A percentile compares a stretch with the other conserved stretches of the same genome.
Conservation (phyloP, 805 yeast genomes). For the Wickerhamomyces hampshirensis region DNA sequence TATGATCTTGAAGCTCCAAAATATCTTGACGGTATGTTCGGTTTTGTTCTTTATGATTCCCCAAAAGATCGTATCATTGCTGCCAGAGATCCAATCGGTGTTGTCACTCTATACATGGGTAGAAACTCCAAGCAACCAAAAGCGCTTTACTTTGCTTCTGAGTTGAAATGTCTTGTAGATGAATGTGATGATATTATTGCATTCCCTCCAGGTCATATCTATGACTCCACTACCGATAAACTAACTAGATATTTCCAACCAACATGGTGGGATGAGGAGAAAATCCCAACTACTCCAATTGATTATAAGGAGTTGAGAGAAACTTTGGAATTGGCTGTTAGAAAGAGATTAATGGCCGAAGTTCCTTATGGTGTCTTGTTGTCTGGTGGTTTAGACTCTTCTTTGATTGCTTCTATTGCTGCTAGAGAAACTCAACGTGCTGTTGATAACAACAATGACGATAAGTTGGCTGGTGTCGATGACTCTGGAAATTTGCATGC, state of each 20-base stretch:
- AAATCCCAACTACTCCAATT: conserved; percentile 70
- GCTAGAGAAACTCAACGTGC: conserved; percentile 92
- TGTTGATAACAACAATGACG: conserved; percentile 35
- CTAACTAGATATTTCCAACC: conserved; percentile 88
- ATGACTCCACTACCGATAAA: conserved; percentile 86
- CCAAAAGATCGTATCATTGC: conserved; percentile 84
- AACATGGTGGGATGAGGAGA: conserved; percentile 84
- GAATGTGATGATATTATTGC: conserved; percentile 91
- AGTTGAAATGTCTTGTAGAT: conserved; percentile 87
- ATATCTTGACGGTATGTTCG: conserved; percentile 96
- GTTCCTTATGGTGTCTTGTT: conserved; percentile 97
- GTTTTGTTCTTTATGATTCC: conserved; percentile 86
- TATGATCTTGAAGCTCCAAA: conserved; percentile 89
- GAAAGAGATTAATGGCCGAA: conserved; percentile 99
- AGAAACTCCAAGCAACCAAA: conserved; percentile 61
- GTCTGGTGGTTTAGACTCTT: conserved; percentile 97
- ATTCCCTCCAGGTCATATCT: conserved; percentile 98
- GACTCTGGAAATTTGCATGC: conserved; percentile 78
- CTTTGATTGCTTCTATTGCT: conserved; percentile 94
- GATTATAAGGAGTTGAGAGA: conserved; percentile 72
- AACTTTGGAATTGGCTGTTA: conserved; percentile 86
- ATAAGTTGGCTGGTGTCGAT: conserved; percentile 87
- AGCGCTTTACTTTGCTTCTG: conserved; percentile 87
- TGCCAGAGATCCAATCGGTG: conserved; percentile 98
- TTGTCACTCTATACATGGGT: conserved; percentile 96